Evolutionary conservation across 1,284 basidiomycete genomes (phyloP).

Genomic region (Phlebopus sp.): DNA sequence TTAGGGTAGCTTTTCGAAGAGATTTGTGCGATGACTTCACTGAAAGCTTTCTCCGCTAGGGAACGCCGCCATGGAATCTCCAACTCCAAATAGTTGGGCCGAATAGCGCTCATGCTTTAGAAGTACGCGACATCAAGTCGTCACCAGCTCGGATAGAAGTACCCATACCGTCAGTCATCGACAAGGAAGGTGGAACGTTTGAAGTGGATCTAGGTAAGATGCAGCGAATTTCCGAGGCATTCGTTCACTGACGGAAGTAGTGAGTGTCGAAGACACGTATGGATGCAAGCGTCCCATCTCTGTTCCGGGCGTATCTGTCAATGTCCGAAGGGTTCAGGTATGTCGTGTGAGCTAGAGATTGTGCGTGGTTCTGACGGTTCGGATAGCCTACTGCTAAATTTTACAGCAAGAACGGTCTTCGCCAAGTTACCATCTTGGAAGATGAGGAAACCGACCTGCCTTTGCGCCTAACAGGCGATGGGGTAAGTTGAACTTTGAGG

Average conservation of each 20-base stretch:
- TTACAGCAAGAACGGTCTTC: slow-evolving; percentile 59
- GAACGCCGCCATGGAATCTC: slow-evolving; percentile 85
- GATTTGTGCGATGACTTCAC: neutral
- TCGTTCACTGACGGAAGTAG: slow-evolving; percentile 35
- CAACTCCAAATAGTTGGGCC: slow-evolving; percentile 77
- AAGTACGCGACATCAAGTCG: slow-evolving; percentile 56
- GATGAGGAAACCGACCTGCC: slow-evolving; percentile 72
- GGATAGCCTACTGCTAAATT: slow-evolving; percentile 85
- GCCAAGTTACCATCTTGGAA: slow-evolving; percentile 71
- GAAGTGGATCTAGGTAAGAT: slow-evolving; percentile 73
- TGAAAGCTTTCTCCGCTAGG: slow-evolving; percentile 46
- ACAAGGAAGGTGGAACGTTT: slow-evolving; percentile 73
- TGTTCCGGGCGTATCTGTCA: slow-evolving; percentile 80
- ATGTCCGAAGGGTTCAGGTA: slow-evolving; percentile 83
- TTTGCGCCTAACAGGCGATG: slow-evolving; percentile 82
- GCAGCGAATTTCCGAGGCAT: neutral
- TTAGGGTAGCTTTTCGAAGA: slow-evolving; percentile 50
- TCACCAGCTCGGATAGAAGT: slow-evolving; percentile 58
- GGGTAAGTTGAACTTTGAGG: slow-evolving; percentile 48
- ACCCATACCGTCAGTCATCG: slow-evolving; percentile 65
- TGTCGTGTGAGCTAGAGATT: slow-evolving; percentile 15
- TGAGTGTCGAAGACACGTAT: slow-evolving; percentile 86
- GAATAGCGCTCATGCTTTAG: slow-evolving; percentile 56
- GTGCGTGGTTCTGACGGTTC: slow-evolving; percentile 3
- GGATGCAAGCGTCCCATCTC: slow-evolving; percentile 81